phyloP scores from a whole-genome alignment of 2,329 filamentous ascomycete genomes.

The Neonectria hederae region DNA sequence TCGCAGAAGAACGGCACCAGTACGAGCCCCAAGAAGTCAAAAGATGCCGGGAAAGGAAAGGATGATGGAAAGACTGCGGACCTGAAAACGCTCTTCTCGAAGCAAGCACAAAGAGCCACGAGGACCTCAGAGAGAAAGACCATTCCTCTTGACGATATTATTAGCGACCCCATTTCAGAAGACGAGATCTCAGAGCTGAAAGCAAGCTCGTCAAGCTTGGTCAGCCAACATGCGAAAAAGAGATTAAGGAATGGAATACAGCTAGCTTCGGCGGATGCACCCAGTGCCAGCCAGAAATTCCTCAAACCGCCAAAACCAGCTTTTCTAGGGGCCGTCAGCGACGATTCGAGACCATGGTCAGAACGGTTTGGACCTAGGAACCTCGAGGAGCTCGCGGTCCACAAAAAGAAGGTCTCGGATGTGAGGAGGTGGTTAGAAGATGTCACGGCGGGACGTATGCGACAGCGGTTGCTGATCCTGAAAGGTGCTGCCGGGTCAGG shows the following conservation, averaged over 20 bases:
- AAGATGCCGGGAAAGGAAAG: constrained; percentile 50
- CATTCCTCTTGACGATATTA: constrained; percentile 57
- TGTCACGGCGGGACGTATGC: constrained; percentile 71
- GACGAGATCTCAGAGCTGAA: constrained; percentile 64
- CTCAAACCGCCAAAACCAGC: constrained; percentile 53
- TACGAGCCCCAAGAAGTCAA: constrained; percentile 53
- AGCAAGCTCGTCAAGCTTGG: constrained; percentile 61
- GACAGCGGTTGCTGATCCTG: constrained; percentile 81
- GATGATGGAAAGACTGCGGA: constrained; percentile 66
- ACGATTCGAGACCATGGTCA: constrained; percentile 82
- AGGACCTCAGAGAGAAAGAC: constrained; percentile 44
- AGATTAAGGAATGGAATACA: constrained; percentile 54
- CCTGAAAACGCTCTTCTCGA: constrained; percentile 68
- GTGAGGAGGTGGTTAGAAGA: constrained; percentile 84
- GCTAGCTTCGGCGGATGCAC: constrained; percentile 30
- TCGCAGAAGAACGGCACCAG: constrained; percentile 44
- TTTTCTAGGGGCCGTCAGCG: constrained; percentile 46
- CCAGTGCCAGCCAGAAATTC: constrained; percentile 61
- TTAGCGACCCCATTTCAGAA: constrained; percentile 68
- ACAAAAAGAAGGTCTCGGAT: constrained; percentile 92
- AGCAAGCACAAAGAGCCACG: constrained; percentile 63
- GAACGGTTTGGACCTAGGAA: constrained; percentile 81
- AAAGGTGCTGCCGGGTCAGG: constrained; percentile 92
- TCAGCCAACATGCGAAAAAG: constrained; percentile 66
- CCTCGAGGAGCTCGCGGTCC: constrained; percentile 87